Evolutionary conservation across 1,284 basidiomycete genomes (phyloP), one percentile per base, ranked within the genome.

Genomic region (Phylloboletellus chloephorus): DNA sequence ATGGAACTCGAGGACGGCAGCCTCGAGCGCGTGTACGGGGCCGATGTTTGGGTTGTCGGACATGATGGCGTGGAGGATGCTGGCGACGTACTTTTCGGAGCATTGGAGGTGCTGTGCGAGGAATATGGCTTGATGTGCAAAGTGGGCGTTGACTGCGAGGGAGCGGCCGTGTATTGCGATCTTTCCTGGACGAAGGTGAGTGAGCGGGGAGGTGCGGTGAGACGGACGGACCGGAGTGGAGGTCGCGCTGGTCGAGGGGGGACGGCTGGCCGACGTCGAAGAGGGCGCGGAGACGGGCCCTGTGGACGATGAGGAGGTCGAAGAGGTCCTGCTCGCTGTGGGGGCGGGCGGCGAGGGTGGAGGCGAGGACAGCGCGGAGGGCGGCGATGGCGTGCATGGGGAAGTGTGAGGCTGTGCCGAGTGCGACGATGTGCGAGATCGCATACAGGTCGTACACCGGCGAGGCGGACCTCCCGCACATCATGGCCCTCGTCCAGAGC

Each of bases 401-500:
- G n/a, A n/a, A n/a, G n/a, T n/a, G n/a, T n/a, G n/a, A n/a, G n/a
- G n/a, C n/a, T n/a, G n/a, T 23, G 41, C 17, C 13, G 26, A 19
- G 13, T 12, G 11, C 23, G 34, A 23, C 26, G 16, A 21, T 11
- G 7, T 12, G 4, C 13, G 12, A 71, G 35, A 79, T 91, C 50
- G 54, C 69, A 36, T 88, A 89, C 65, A 71, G 80, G 49, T 75
- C 74, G 52, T 92, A 92, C 64, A 54, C 65, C 39, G 85, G 85
- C 52, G 87, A 89, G 64, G 69, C 74, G 15, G 89, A 93, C 65
- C 71, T 94, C 43, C 76, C 79, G 7, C 76, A 79, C 52, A 82
- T 94, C 55, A 88, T 92, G 77, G 69, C 77, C 24, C 75, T 96
- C 48, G 86, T 94, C n/a, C 86, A 93, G 67, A 82, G 75, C 56